Conservation (phyloP, 139 green algal genomes). For the Micromonas pusilla region DNA sequence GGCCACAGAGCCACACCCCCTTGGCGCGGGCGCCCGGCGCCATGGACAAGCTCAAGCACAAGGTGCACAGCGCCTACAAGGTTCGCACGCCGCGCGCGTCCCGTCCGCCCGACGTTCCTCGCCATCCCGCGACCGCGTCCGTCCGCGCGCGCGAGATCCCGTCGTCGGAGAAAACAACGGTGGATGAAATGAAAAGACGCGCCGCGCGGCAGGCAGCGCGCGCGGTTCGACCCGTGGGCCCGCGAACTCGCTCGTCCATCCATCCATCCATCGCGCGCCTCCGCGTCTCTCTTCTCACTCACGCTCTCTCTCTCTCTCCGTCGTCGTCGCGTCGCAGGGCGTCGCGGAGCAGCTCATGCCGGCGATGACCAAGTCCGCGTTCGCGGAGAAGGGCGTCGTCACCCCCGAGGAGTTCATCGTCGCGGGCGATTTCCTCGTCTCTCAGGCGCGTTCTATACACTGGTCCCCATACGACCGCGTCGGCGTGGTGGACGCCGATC, state of each 20-base stretch:
- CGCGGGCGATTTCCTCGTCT: constrained; percentile 45
- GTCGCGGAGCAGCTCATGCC: constrained; percentile 9
- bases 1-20: too few relatives aligned
- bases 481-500: too few relatives aligned
- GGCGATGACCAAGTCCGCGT: not conserved
- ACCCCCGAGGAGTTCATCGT: constrained; percentile 54
- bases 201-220: too few relatives aligned
- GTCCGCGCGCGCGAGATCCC: too few relatives aligned
- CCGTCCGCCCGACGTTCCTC: not conserved
- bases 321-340: not conserved
- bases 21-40: not conserved
- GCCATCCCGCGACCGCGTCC: not conserved
- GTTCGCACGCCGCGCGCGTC: not conserved
- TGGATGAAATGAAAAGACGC: too few relatives aligned
- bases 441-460: too few relatives aligned
- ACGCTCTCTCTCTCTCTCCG: not conserved
- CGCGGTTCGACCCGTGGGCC: too few relatives aligned
- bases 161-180: too few relatives aligned
- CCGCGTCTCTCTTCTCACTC: too few relatives aligned
- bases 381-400: constrained; percentile 35
- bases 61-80: constrained; percentile 6
- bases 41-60: not conserved
- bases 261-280: too few relatives aligned
- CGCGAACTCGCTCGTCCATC: too few relatives aligned
- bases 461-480: too few relatives aligned